Evolutionary conservation across 2,329 filamentous ascomycete genomes (phyloP).

Genomic region (Fusarium newnesense): DNA sequence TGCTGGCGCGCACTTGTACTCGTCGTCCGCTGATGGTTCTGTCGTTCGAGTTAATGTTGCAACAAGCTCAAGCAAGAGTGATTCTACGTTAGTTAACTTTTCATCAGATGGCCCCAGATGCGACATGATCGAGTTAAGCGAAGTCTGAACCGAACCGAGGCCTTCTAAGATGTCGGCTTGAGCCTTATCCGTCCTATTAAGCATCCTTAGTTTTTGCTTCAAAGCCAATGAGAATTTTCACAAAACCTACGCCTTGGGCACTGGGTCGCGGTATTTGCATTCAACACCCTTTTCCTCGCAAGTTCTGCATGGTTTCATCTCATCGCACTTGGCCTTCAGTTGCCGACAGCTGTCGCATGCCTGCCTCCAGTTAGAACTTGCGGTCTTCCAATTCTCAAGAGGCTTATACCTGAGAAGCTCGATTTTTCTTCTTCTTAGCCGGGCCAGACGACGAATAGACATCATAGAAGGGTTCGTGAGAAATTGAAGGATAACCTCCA

Average conservation of each 20-base stretch:
- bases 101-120: slow-evolving; percentile 52
- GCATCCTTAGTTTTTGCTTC: slow-evolving; percentile 14
- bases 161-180: slow-evolving; percentile 68
- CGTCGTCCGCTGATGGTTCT: slow-evolving; percentile 47
- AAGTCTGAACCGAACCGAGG: slow-evolving; percentile 54
- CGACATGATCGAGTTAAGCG: slow-evolving; percentile 49
- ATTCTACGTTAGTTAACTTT: too few species aligned
- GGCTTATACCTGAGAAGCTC: slow-evolving; percentile 67
- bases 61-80: slow-evolving; percentile 38
- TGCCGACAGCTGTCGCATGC: slow-evolving; percentile 91
- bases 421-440: slow-evolving; percentile 69
- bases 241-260: slow-evolving; percentile 82
- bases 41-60: slow-evolving; percentile 36
- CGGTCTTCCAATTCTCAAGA: slow-evolving; percentile 37
- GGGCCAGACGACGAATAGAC: slow-evolving; percentile 56
- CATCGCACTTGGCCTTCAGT: slow-evolving; percentile 91
- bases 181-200: slow-evolving; percentile 66
- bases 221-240: background rate
- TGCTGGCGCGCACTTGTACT: slow-evolving; percentile 38
- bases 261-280: slow-evolving; percentile 90
- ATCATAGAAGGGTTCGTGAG: slow-evolving; percentile 51
- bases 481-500: slow-evolving; percentile 43
- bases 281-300: slow-evolving; percentile 87
- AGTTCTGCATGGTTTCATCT: slow-evolving; percentile 83
- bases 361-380: slow-evolving; percentile 55